Percentiles rank a stretch among this genome's conserved stretches.
These are phyloP conservation scores for Populus deltoides DNA, from an alignment of 345 rosid species.

Conservation along the genomic window DNA sequence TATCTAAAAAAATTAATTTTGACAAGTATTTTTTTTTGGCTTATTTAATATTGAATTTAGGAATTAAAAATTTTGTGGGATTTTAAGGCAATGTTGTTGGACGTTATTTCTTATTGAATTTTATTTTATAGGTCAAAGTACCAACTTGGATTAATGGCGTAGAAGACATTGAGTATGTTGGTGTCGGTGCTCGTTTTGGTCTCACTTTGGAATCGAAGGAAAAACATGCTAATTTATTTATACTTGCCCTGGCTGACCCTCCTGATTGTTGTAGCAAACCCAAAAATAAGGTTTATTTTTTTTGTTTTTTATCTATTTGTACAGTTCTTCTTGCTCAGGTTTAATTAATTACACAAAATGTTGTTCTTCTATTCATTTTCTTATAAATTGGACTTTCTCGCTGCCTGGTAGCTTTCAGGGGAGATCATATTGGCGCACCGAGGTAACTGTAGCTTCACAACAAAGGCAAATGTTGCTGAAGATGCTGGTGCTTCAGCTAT, in stretches of 20 bases:
- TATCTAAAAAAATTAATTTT: neutral
- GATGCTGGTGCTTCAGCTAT: slow-evolving; percentile 73
- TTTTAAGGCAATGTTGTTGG: neutral
- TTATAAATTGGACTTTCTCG: slow-evolving; percentile 15
- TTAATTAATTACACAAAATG: neutral
- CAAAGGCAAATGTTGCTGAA: slow-evolving; percentile 69
- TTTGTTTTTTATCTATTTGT: neutral
- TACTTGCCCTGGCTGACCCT: slow-evolving; percentile 69
- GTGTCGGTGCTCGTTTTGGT: slow-evolving; percentile 93
- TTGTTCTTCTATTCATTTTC: slow-evolving; percentile 1
- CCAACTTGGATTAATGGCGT: slow-evolving; percentile 62
- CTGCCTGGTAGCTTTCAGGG: slow-evolving; percentile 49
- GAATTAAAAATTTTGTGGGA: neutral
- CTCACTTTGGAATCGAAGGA: slow-evolving; percentile 78
- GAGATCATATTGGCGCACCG: slow-evolving; percentile 71
- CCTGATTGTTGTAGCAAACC: slow-evolving; percentile 71
- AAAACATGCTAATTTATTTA: slow-evolving; percentile 61
- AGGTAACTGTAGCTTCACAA: slow-evolving; percentile 82
- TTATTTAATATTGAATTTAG: neutral
- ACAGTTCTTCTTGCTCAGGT: neutral
- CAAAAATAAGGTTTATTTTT: slow-evolving; percentile 51
- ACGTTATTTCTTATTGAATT: neutral
- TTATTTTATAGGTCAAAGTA: slow-evolving; percentile 66
- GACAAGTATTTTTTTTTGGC: neutral
- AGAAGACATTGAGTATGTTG: slow-evolving; percentile 69